These are phyloP conservation scores for Wickerhamiella parazyma DNA, from an alignment of 805 yeast genomes.

Conservation along the genomic window DNA sequence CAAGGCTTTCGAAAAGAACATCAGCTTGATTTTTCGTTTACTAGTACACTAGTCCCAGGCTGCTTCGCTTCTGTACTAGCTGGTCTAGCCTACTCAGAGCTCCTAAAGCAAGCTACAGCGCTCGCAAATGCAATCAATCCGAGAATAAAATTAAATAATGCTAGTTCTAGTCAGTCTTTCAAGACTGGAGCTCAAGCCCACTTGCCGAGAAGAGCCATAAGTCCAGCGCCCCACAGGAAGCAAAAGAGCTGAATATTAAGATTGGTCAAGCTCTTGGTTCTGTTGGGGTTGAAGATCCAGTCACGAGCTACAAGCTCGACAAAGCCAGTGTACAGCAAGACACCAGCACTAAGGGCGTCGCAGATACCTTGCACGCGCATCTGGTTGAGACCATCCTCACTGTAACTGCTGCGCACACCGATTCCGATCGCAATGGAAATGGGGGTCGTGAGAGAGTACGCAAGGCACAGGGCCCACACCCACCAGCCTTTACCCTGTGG, in stretches of 20 bases:
- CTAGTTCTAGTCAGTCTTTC: neutral
- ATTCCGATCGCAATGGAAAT: conserved; percentile 57
- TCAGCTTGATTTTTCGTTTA: too few species aligned
- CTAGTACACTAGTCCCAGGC: too few species aligned
- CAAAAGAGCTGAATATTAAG: conserved; percentile 30
- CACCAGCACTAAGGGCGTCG: conserved; percentile 60
- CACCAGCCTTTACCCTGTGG: conserved; percentile 34
- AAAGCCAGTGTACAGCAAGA: conserved; percentile 54
- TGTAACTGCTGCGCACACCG: conserved; percentile 49
- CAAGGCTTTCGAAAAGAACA: too few species aligned
- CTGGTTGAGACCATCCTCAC: conserved; percentile 40
- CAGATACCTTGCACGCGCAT: conserved; percentile 48
- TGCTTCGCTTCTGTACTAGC: too few species aligned
- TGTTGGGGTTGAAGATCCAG: conserved; percentile 36
- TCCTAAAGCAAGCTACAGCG: too few species aligned
- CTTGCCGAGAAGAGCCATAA: conserved; percentile 63
- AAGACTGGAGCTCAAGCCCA: conserved; percentile 41
- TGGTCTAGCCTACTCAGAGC: too few species aligned
- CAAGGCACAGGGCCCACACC: conserved; percentile 39
- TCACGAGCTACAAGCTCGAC: conserved; percentile 69
- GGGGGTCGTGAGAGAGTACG: conserved; percentile 51
- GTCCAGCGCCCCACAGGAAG: conserved; percentile 44
- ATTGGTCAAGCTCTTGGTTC: conserved; percentile 32
- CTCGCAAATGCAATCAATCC: too few species aligned
- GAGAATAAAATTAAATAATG: too few species aligned